A percentile compares a stretch with the other conserved stretches of the same genome.
Evolutionary conservation across 257 asterid genomes (phyloP).

Genomic region (Oldenlandia corymbosa): DNA sequence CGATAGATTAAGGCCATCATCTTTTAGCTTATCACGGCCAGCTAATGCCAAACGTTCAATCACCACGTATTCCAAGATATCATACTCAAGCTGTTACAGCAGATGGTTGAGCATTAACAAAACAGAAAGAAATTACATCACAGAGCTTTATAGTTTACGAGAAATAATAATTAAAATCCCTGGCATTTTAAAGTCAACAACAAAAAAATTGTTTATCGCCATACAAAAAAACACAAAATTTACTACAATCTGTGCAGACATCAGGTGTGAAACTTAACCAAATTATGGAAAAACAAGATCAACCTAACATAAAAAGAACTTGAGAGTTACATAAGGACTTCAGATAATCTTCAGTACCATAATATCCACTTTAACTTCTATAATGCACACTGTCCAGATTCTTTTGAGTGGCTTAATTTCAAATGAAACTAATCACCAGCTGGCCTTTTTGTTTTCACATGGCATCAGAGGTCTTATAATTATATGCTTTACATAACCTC

Average conservation of each 20-base stretch:
- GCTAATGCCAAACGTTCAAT: constrained; percentile 96
- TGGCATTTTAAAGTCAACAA: not conserved
- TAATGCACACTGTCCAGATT: too few species aligned
- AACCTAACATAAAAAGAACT: not conserved
- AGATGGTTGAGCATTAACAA: constrained; percentile 15
- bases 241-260: not conserved
- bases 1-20: constrained; percentile 94
- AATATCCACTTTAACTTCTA: not conserved
- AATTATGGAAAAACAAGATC: not conserved
- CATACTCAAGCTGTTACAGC: constrained; percentile 86
- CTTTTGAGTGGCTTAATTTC: not conserved
- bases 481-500: too few species aligned
- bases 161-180: too few species aligned
- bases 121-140: constrained; percentile 6
- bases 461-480: too few species aligned
- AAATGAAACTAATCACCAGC: not conserved
- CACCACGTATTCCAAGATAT: constrained; percentile 94
- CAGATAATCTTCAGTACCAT: not conserved
- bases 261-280: too few species aligned
- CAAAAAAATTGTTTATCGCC: not conserved
- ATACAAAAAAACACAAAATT: not conserved
- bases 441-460: too few species aligned
- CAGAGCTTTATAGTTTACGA: too few species aligned
- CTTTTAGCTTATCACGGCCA: constrained; percentile 98
- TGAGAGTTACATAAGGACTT: not conserved